phyloP scores from a whole-genome alignment of 305 asterid genomes.

The Plantago coronopus region DNA sequence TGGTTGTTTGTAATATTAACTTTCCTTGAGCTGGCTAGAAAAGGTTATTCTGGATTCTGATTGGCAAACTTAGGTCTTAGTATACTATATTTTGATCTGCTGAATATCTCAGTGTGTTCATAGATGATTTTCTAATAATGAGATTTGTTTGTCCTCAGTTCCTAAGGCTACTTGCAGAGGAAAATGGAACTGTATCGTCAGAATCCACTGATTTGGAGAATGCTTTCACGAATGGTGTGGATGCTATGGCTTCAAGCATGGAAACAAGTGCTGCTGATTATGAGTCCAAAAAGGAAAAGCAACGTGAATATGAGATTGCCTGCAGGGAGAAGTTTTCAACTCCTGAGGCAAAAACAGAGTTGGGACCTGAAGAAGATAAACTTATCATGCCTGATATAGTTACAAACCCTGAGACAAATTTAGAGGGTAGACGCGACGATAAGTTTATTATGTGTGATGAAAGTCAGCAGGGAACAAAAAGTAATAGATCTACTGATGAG shows the following conservation, averaged over 20 bases:
- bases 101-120: neutral
- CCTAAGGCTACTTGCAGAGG: constrained; percentile 75
- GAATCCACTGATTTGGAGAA: constrained; percentile 55
- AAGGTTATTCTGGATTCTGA: no score
- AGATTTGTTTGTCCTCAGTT: constrained; percentile 45
- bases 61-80: neutral
- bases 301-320: constrained; percentile 61
- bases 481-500: constrained; percentile 39
- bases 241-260: constrained; percentile 70
- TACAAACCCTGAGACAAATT: constrained; percentile 34
- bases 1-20: no score
- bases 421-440: constrained; percentile 33
- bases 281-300: constrained; percentile 63
- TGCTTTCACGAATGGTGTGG: constrained; percentile 62
- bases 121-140: constrained; percentile 23
- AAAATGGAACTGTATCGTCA: constrained; percentile 39
- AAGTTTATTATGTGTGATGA: constrained; percentile 22
- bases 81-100: neutral
- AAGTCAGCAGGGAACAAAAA: constrained; percentile 30
- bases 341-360: constrained; percentile 29
- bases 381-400: constrained; percentile 22
- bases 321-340: constrained; percentile 66
- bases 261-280: constrained; percentile 46
- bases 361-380: constrained; percentile 36
- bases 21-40: no score